Base-by-base conservation (phyloP, 2,329 filamentous ascomycete species). In the Sphaerulina vaccinii region DNA sequence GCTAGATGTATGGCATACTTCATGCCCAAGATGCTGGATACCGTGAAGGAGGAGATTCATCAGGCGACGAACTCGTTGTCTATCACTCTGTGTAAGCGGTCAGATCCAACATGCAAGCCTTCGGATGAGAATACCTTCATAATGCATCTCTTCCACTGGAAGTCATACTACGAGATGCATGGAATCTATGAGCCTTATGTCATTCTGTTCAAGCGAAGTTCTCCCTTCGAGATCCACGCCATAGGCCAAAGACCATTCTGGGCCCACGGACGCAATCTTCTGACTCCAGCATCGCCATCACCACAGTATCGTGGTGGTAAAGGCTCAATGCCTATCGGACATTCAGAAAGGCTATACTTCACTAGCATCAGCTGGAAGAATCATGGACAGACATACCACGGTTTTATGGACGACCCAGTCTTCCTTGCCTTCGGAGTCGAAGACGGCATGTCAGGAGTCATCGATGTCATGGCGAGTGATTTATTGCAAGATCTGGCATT, bases 51-150 rank as follows among this genome's bases (percentile, higher is more conserved):
- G 32, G 29, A 76, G 80, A 74, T 83, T 24, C 81, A 84, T 59
- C 81, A 84, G 63, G 76, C 81, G 5, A 83, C 79, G 18, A 84
- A 84, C 63, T 80, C 79, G 2, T 70, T 84, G 0, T 66, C 73
- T 1, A 66, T 84, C 33, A 83, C 80, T 2, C 67, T 82, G 45
- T 84, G 81, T 67, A 66, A 68, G 5, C 72, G 77, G 1, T 57
- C 67, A 1, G 79, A 83, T 37, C 58, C 67, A 0, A 48, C 15
- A 0, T 84, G 81, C 61, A 64, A 71, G 0, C 67, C 68, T 36
- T 69, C 72, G 5, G 56, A 54, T 16, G 82, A 83, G 51, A 39
- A 41, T 59, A 83, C 81, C 0, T 81, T 80, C 62, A 68, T 83
- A 52, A 65, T 83, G 41, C 71, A 71, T 4, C 72, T 83, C 33